Evolutionary conservation across 73 alveolate species (phyloP).

Genomic region (Paramecium tetraurelia): DNA sequence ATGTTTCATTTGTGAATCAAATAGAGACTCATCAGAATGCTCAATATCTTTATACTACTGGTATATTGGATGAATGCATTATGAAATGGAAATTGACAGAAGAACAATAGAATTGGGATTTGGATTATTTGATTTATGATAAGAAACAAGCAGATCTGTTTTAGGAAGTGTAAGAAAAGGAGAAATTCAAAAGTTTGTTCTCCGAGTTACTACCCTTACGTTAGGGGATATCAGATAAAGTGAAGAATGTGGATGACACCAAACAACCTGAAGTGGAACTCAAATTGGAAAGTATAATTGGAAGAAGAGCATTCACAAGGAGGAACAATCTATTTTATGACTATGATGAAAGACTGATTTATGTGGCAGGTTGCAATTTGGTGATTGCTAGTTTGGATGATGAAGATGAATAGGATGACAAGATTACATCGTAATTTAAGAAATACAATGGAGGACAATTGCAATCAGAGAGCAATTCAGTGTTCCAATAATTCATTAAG

Average conservation of each 20-base stretch:
- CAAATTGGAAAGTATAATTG: constrained; percentile 63
- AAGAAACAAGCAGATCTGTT: constrained; percentile 73
- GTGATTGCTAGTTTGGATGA: constrained; percentile 73
- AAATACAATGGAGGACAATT: neutral
- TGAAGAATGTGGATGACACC: constrained; percentile 71
- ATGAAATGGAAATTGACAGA: constrained; percentile 55
- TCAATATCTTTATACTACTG: constrained; percentile 34
- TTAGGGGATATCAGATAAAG: constrained; percentile 72
- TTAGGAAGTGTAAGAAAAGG: constrained; percentile 71
- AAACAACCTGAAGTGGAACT: constrained; percentile 52
- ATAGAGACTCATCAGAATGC: constrained; percentile 49
- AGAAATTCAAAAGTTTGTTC: constrained; percentile 61
- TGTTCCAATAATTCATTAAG: constrained; percentile 51
- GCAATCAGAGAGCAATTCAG: neutral
- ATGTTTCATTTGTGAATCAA: constrained; percentile 53
- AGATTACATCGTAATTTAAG: constrained; percentile 25
- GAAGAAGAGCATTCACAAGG: constrained; percentile 96
- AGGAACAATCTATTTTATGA: constrained; percentile 94
- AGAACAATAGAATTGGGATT: constrained; percentile 69
- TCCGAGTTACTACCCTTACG: constrained; percentile 74
- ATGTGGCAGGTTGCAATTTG: constrained; percentile 76
- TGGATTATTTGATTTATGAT: constrained; percentile 81
- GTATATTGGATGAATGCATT: constrained; percentile 60
- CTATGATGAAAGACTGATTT: constrained; percentile 87
- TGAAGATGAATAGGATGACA: constrained; percentile 59